Evolutionary conservation across 352 stramenopile species (phyloP), one percentile per base, ranked within the genome.

Genomic region (Phytophthora idaei): DNA sequence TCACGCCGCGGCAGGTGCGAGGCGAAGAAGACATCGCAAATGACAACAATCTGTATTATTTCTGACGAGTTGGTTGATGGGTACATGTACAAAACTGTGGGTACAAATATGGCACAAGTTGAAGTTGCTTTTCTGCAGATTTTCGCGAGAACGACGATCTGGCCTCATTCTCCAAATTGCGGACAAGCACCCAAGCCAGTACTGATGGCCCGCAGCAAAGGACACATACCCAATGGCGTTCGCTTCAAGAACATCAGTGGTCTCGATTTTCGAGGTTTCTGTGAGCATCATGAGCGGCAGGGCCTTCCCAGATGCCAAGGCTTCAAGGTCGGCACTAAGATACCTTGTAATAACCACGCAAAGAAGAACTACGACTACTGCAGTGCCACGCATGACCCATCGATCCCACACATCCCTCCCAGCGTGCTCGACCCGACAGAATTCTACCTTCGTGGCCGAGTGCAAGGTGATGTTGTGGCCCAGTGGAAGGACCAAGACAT

Each of bases 361-460:
- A 80, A 77, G 29, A 10, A 34, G 9, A 50, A 29, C 17, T 78
- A 74, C 36, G 49, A 7, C n/a, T 83, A 67, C 36, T 83, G 76
- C 57, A 80, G 65, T 34, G 57, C 60, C 0, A 60, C 48, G 0
- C 76, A 83, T 46, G 66, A 80, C 42, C 65, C 62, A 0, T 15
- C 14, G 3, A 25, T 54, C 2, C 10, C 14, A 37, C 52, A 71
- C 50, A 67, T 74, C 28, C 34, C 60, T 6, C 69, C 76, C 0
- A 61, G 46, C 0, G 37, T 79, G 9, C 69, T 83, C 25, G 21
- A 67, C 27, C 60, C 50, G 5, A n/a, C 36, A 7, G 49, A 21
- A 4, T 12, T 8, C 28, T 28, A 63, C 5, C 47, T 76, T 36
- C 69, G 69, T n/a, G 0, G 11, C 15, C 5, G 41, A 12, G 51